phyloP scores from a whole-genome alignment of 2,329 filamentous ascomycete genomes.

The Scleromitrula shiraiana region DNA sequence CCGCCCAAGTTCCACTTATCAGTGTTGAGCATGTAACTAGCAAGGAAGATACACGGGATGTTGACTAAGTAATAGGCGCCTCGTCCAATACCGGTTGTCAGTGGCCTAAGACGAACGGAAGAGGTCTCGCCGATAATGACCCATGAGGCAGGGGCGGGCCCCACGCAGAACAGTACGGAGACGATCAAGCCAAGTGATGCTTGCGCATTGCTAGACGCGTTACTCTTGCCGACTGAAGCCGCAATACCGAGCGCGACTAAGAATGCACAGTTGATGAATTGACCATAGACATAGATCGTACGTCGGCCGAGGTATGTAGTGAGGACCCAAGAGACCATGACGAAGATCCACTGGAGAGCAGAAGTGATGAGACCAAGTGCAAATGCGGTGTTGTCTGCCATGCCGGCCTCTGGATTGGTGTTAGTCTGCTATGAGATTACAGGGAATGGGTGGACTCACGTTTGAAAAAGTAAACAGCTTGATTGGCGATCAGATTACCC shows the following conservation, averaged over 20 bases:
- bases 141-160: slow-evolving; percentile 56
- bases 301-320: slow-evolving; percentile 56
- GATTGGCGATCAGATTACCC: slow-evolving; percentile 56
- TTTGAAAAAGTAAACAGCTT: slow-evolving; percentile 52
- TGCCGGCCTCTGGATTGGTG: slow-evolving; percentile 48
- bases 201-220: slow-evolving; percentile 42
- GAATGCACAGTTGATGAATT: slow-evolving; percentile 43
- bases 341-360: slow-evolving; percentile 51
- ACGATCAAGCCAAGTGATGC: slow-evolving; percentile 57
- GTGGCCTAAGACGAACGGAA: slow-evolving; percentile 52
- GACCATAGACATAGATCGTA: slow-evolving; percentile 56
- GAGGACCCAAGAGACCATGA: slow-evolving; percentile 61
- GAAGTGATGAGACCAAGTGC: slow-evolving; percentile 57
- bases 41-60: slow-evolving; percentile 58
- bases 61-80: slow-evolving; percentile 55
- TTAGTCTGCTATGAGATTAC: slow-evolving; percentile 23
- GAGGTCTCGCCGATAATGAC: slow-evolving; percentile 62
- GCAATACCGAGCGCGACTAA: slow-evolving; percentile 52
- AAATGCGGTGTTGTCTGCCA: slow-evolving; percentile 46
- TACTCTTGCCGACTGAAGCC: slow-evolving; percentile 39
- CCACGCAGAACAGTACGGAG: slow-evolving; percentile 55
- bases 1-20: slow-evolving; percentile 38
- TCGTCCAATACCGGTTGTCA: slow-evolving; percentile 59
- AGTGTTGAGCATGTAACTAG: slow-evolving; percentile 52
- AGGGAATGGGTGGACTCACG: slow-evolving; percentile 18